Base-by-base conservation (phyloP, 371 early-diverging fungal species). In the Rhizopus microsporus region DNA sequence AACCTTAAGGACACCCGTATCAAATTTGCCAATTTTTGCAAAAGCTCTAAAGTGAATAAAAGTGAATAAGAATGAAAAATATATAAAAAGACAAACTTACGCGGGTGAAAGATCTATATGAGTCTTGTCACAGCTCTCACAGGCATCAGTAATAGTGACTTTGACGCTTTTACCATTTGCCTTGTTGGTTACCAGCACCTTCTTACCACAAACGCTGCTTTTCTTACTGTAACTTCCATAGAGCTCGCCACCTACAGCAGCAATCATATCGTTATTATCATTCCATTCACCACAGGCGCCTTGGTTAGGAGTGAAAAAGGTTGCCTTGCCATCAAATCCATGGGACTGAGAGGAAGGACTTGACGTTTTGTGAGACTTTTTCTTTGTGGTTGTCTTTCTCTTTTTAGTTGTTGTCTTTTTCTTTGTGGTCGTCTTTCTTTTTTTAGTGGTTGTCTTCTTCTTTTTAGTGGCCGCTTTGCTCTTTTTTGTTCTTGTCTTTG, bases 201-300 rank as follows among this genome's bases (percentile, higher is more conserved):
- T 69, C 38, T 47, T 56, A 17, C 64, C 66, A 52, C 77, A 77
- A 46, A 60, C 62, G 17, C 51, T 61, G 50, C 72, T 71, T 47
- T 62, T 65, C 8, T 54, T 56, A 34, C 69, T 63, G 63, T 62
- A 74, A 12, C 61, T 37, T 53, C 77, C 77, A 30, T 77, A 77
- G 37, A 67, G 59, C 7, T 39, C 40, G 7, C 51, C 63, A 40
- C 68, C 39, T 51, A 67, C 45, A 42, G 73, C 73, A 63, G 62
- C 66, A 62, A 76, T 71, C 40, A 57, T 63, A 31, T 67, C 65
- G 39, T 60, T 29, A 31, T 66, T 51, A 50, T 63, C 62, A 32
- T 70, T 61, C 71, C 65, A 60, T 0, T 60, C 60, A 35, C 76
- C 76, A 49, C 76, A 76, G n/a, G 76, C 76, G 45, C 71, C 71